Conservation (phyloP, 768 basidiomycete species). For the Hypholoma sublateritium region DNA sequence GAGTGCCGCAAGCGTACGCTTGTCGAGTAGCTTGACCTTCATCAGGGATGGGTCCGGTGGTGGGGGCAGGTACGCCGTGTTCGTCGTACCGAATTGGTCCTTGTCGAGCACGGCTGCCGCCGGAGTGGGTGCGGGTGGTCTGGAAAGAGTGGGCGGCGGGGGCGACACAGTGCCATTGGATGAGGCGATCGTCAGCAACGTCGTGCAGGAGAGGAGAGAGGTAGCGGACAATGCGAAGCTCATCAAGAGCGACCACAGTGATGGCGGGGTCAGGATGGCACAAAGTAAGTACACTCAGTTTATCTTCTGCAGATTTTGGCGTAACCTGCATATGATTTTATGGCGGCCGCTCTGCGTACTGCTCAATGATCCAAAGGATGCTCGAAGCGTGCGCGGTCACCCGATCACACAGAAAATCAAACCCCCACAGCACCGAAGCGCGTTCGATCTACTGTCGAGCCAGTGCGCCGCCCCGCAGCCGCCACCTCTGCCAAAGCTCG, state of each 20-base stretch:
- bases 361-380: too few species aligned
- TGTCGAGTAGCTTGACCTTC: constrained; percentile 63
- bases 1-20: constrained; percentile 59
- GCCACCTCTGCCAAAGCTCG: constrained; percentile 36
- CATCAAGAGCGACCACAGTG: constrained; percentile 39
- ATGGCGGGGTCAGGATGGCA: constrained; percentile 8
- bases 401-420: constrained; percentile 35
- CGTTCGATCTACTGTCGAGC: constrained; percentile 17
- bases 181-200: constrained; percentile 7
- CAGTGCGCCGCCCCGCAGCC: constrained; percentile 16
- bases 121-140: constrained; percentile 9
- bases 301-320: too few species aligned
- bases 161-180: constrained; percentile 14
- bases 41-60: constrained; percentile 59
- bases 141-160: constrained; percentile 20
- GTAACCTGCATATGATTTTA: too few species aligned
- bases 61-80: constrained; percentile 64
- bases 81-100: constrained; percentile 52
- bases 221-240: constrained; percentile 46
- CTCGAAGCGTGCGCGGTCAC: constrained; percentile 20
- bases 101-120: constrained; percentile 18
- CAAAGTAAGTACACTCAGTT: too few species aligned
- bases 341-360: too few species aligned
- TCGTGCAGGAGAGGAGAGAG: constrained; percentile 28
- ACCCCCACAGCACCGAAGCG: not conserved